A percentile compares a stretch with the other conserved stretches of the same genome.
phyloP scores from a whole-genome alignment of 2,329 filamentous ascomycete species.

The Aspergillus bombycis region DNA sequence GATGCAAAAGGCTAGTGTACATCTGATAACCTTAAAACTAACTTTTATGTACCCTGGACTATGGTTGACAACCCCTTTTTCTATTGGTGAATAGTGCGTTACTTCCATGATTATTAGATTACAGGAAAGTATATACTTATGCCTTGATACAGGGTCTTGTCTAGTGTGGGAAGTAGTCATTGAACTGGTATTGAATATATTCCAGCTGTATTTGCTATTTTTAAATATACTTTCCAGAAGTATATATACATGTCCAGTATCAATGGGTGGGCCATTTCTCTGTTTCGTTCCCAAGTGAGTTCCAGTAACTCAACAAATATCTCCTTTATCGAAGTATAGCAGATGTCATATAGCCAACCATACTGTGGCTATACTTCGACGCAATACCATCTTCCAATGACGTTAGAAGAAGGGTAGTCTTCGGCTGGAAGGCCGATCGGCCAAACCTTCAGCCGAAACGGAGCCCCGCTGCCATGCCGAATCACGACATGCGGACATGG shows the following conservation, averaged over 20 bases:
- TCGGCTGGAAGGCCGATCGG: constrained; percentile 25
- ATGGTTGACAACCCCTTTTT: background rate
- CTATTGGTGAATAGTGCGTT: background rate
- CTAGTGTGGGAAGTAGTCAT: background rate
- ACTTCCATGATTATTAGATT: background rate
- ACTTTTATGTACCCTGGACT: background rate
- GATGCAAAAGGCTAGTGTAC: background rate
- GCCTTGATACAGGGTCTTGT: background rate
- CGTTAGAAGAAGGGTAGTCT: background rate
- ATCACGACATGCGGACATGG: constrained; percentile 14
- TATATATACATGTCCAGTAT: background rate
- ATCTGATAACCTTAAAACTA: background rate
- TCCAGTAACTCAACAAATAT: background rate
- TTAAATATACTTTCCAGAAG: background rate
- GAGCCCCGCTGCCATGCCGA: constrained; percentile 10
- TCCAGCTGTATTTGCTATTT: background rate
- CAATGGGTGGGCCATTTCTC: background rate
- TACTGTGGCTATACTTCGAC: background rate
- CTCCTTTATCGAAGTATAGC: background rate
- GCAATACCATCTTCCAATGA: background rate
- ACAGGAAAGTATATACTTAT: background rate
- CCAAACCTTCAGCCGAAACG: constrained; percentile 22
- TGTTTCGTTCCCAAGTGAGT: background rate
- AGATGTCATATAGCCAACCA: background rate
- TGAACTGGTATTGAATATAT: background rate